Evolutionary conservation across 305 asterid species (phyloP).

Genomic region (Solanum hybrid): DNA sequence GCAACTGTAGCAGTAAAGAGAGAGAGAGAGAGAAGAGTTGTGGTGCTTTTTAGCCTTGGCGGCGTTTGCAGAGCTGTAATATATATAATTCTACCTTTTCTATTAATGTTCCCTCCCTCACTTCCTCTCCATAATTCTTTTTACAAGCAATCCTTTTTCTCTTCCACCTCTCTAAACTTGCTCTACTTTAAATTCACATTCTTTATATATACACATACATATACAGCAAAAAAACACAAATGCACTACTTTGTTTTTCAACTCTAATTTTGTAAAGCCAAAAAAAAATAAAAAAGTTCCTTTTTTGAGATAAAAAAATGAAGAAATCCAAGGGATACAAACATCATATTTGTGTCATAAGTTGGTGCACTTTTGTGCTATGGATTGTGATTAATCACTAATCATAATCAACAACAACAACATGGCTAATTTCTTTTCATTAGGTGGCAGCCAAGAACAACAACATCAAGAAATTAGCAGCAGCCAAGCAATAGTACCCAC

Average conservation of each 20-base stretch:
- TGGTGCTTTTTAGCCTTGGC: not conserved
- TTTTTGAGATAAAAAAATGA: not conserved
- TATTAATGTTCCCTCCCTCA: not conserved
- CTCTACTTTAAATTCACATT: not conserved
- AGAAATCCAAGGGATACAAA: not conserved
- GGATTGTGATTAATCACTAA: not conserved
- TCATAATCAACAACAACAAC: not conserved
- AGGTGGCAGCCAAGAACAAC: slow-evolving; percentile 32
- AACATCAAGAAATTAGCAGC: slow-evolving; percentile 29
- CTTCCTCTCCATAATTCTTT: not conserved
- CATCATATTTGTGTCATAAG: not conserved
- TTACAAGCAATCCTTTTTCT: not conserved
- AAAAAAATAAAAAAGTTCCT: not conserved
- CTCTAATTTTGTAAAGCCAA: not conserved
- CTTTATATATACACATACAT: not conserved
- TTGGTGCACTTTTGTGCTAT: not conserved
- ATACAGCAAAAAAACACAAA: not conserved
- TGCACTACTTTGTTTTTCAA: not conserved
- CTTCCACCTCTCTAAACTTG: not conserved
- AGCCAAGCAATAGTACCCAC: slow-evolving; percentile 2
- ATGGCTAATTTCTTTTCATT: slow-evolving; percentile 91
- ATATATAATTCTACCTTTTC: not conserved
- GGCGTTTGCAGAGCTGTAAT: slow-evolving; percentile 5
- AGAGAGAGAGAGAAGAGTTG: not conserved
- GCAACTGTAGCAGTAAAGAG: not conserved